Conservation (phyloP, 768 basidiomycete genomes). For the Lactarius sanguifluus region DNA sequence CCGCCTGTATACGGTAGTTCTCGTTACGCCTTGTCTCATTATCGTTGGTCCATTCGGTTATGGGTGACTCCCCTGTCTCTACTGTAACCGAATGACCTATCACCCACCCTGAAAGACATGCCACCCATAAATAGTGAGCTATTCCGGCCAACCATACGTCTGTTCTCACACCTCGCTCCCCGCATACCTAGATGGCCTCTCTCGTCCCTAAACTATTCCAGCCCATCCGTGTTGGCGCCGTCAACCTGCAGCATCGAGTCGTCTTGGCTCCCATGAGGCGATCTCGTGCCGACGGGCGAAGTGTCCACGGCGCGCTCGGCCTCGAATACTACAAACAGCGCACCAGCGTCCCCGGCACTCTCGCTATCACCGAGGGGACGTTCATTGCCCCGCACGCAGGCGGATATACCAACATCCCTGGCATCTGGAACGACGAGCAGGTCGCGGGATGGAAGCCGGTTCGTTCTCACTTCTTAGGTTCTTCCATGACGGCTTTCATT, state of each 20-base stretch:
- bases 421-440: conserved; percentile 53
- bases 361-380: conserved; percentile 60
- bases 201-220: conserved; percentile 41
- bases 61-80: too few species aligned
- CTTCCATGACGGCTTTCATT: not conserved
- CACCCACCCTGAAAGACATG: not conserved
- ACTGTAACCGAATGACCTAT: too few species aligned
- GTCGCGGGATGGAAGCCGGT: conserved; percentile 56
- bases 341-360: conserved; percentile 47
- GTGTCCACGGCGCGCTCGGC: conserved; percentile 40
- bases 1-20: too few species aligned
- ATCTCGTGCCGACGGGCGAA: conserved; percentile 37
- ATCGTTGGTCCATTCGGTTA: too few species aligned
- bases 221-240: conserved; percentile 46
- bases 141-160: not conserved
- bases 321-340: conserved; percentile 52
- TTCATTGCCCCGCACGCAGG: conserved; percentile 51
- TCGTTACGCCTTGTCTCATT: too few species aligned
- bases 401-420: conserved; percentile 47
- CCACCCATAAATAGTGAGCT: not conserved
- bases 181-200: conserved; percentile 1
- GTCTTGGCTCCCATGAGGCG: conserved; percentile 58
- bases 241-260: conserved; percentile 48
- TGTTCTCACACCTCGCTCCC: not conserved
- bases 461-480: conserved; percentile 1